These are phyloP conservation scores for Vanilla planifolia DNA, from an alignment of 106 monocot genomes.

Conservation along the genomic window DNA sequence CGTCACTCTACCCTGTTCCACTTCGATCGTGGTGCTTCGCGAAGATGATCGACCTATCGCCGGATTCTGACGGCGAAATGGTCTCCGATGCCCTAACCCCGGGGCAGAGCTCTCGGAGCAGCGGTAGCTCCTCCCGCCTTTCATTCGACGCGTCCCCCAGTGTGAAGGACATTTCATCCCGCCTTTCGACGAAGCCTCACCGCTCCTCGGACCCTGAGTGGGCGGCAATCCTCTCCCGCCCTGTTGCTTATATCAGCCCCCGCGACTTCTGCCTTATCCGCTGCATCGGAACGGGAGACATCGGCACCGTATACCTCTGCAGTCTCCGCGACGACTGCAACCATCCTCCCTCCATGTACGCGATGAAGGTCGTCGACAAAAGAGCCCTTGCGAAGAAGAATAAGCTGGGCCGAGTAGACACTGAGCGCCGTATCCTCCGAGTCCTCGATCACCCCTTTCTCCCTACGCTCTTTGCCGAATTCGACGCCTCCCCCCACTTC, in stretches of 20 bases:
- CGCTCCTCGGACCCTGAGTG: constrained; percentile 13
- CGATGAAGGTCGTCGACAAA: constrained; percentile 88
- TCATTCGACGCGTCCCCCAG: constrained; percentile 18
- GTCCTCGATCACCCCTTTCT: constrained; percentile 73
- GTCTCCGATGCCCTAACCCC: constrained; percentile 21
- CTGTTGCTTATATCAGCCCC: constrained; percentile 21
- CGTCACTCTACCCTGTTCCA: no score
- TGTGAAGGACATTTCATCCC: background rate
- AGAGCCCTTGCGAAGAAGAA: constrained; percentile 50
- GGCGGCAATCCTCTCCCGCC: constrained; percentile 11
- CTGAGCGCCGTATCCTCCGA: constrained; percentile 54
- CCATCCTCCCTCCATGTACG: constrained; percentile 29
- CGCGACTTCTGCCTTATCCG: constrained; percentile 62
- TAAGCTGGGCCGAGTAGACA: constrained; percentile 56
- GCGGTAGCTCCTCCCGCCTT: constrained; percentile 28
- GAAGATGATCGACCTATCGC: no score
- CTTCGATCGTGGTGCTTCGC: no score
- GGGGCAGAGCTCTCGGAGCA: constrained; percentile 37
- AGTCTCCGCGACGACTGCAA: constrained; percentile 19
- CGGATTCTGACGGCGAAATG: constrained; percentile 12
- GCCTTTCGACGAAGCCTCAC: constrained; percentile 8
- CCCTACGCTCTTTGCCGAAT: constrained; percentile 65
- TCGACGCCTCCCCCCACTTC: constrained; percentile 54
- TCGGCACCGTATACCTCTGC: constrained; percentile 81
- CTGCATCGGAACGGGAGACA: constrained; percentile 64